Percentiles rank a stretch among this genome's conserved stretches.
phyloP scores from a whole-genome alignment of 2,329 filamentous ascomycete species.

The Penicillium sp. region DNA sequence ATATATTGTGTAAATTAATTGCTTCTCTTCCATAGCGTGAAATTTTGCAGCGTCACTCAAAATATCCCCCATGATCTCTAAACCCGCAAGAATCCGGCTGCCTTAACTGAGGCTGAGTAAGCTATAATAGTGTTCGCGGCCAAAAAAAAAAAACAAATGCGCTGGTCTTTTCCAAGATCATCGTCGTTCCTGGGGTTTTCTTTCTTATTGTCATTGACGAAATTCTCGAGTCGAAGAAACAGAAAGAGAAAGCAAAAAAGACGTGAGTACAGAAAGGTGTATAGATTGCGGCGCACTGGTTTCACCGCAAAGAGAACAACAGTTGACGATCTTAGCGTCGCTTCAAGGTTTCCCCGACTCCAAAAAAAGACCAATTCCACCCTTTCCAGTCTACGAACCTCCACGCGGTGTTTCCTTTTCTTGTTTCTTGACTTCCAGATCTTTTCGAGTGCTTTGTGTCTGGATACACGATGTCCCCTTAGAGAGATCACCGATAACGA shows the following conservation, averaged over 20 bases:
- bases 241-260: not conserved
- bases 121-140: not conserved
- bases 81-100: slow-evolving; percentile 15
- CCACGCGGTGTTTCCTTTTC: not conserved
- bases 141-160: not conserved
- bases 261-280: not conserved
- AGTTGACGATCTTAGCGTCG: slow-evolving; percentile 8
- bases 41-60: not conserved
- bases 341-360: slow-evolving; percentile 10
- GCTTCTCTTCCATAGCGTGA: not conserved
- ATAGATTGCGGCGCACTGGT: not conserved
- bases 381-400: not conserved
- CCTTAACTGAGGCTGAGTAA: slow-evolving; percentile 25
- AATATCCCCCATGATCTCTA: not conserved
- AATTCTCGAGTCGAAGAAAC: not conserved
- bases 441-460: not conserved
- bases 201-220: not conserved
- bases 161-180: not conserved
- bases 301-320: slow-evolving; percentile 1
- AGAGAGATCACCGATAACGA: slow-evolving; percentile 3
- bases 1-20: not conserved
- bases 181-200: not conserved
- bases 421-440: not conserved
- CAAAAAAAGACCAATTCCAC: slow-evolving; percentile 11
- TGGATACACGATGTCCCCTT: slow-evolving; percentile 15